A percentile compares a stretch with the other conserved stretches of the same genome.
These are phyloP conservation scores for Beta corolliflora DNA, from an alignment of 179 eudicot genomes.

Conservation along the genomic window DNA sequence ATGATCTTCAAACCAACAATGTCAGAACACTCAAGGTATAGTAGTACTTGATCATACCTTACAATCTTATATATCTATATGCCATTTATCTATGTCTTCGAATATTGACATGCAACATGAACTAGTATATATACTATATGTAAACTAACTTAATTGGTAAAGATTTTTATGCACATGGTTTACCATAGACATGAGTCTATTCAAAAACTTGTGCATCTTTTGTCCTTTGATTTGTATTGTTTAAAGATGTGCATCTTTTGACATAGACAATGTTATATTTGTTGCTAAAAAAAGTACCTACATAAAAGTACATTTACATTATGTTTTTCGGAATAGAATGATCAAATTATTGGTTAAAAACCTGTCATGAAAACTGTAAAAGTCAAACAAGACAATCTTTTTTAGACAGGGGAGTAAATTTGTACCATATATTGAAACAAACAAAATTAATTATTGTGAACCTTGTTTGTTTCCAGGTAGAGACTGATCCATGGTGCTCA, in stretches of 20 bases:
- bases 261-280: too few relatives aligned
- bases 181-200: too few relatives aligned
- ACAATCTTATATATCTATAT: neutral
- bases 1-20: constrained; percentile 27
- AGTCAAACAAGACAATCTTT: neutral
- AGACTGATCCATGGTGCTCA: constrained; percentile 73
- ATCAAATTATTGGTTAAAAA: too few relatives aligned
- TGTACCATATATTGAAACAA: neutral
- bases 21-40: constrained; percentile 41
- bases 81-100: neutral
- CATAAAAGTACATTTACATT: too few relatives aligned
- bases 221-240: neutral
- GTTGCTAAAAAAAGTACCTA: too few relatives aligned
- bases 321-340: too few relatives aligned
- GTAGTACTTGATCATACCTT: neutral
- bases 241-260: too few relatives aligned
- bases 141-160: too few relatives aligned
- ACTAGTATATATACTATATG: neutral
- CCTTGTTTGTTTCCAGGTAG: constrained; percentile 23
- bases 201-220: neutral
- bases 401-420: neutral
- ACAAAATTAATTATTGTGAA: neutral
- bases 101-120: neutral
- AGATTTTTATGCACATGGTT: too few relatives aligned
- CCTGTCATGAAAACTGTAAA: too few relatives aligned